Conservation (phyloP, 2,329 filamentous ascomycete genomes). For the Ramularia endophylla region DNA sequence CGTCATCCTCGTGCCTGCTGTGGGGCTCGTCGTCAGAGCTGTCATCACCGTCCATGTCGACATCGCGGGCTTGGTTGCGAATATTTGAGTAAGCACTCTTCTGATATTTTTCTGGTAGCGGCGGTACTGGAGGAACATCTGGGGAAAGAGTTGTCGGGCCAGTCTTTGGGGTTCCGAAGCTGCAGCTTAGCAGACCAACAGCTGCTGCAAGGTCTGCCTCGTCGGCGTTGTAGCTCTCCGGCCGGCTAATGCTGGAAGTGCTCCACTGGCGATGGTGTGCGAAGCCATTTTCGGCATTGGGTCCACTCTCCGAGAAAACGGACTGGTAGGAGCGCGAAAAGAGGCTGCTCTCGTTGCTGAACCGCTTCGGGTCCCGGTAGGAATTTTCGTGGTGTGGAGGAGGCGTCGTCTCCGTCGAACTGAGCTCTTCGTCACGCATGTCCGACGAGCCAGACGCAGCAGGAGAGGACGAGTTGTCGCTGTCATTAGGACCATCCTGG, state of each 20-base stretch:
- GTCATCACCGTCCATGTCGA: conserved; percentile 45
- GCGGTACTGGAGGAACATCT: conserved; percentile 81
- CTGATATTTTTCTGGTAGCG: conserved; percentile 74
- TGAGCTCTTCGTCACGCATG: conserved; percentile 63
- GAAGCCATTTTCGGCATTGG: conserved; percentile 49
- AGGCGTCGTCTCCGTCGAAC: conserved; percentile 88
- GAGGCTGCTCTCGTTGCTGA: conserved; percentile 44
- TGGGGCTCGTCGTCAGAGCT: conserved; percentile 36
- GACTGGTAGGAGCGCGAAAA: conserved; percentile 79
- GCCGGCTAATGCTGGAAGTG: conserved; percentile 61
- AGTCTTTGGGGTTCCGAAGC: conserved; percentile 73
- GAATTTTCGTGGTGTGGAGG: conserved; percentile 69
- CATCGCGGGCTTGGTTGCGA: conserved; percentile 31
- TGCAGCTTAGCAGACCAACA: conserved; percentile 84
- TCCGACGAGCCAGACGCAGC: conserved; percentile 77
- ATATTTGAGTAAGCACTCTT: conserved; percentile 33
- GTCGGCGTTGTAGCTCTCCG: conserved; percentile 74
- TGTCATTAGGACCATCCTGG: conserved; percentile 57
- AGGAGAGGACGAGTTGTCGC: conserved; percentile 80
- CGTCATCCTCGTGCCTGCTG: conserved; percentile 71
- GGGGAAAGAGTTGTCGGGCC: conserved; percentile 57
- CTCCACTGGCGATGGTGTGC: conserved; percentile 66
- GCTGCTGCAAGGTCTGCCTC: conserved; percentile 85
- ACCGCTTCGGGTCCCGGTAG: conserved; percentile 37
- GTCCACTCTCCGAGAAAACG: conserved; percentile 50